These are phyloP conservation scores for Trametes cinnabarina DNA, from an alignment of 768 basidiomycete genomes.

Conservation along the genomic window DNA sequence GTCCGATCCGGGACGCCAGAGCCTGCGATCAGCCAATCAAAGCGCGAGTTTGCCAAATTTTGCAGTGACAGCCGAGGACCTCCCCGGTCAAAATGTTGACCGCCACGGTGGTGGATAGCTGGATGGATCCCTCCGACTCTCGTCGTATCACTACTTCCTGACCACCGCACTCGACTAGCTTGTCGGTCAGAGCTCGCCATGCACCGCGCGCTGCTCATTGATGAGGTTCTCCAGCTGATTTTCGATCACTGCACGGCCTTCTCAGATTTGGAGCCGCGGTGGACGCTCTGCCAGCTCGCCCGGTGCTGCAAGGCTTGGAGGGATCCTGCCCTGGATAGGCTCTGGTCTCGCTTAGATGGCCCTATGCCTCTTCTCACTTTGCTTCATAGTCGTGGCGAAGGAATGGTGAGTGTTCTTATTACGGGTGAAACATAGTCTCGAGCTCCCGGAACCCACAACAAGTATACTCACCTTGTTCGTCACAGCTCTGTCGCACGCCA, in stretches of 20 bases:
- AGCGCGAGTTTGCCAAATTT: conserved; percentile 8
- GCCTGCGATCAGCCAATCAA: conserved; percentile 12
- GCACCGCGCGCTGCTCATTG: conserved; percentile 30
- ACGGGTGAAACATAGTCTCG: background rate
- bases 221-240: conserved; percentile 27
- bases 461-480: background rate
- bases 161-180: background rate
- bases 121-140: background rate
- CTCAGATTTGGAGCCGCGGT: background rate
- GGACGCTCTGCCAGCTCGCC: conserved; percentile 25
- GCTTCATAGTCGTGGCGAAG: background rate
- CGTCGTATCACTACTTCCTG: background rate
- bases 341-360: conserved; percentile 26
- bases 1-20: background rate
- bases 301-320: conserved; percentile 28
- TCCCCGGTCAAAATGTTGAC: conserved; percentile 7
- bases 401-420: background rate
- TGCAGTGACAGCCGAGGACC: conserved; percentile 14
- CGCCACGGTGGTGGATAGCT: background rate
- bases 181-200: conserved; percentile 12
- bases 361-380: conserved; percentile 20
- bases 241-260: conserved; percentile 25
- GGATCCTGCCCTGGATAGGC: conserved; percentile 27
- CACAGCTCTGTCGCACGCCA: background rate
- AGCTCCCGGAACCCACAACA: background rate